A percentile compares a stretch with the other conserved stretches of the same genome.
Evolutionary conservation across 2,329 filamentous ascomycete species (phyloP).

Genomic region (Calonectria henricotiae): DNA sequence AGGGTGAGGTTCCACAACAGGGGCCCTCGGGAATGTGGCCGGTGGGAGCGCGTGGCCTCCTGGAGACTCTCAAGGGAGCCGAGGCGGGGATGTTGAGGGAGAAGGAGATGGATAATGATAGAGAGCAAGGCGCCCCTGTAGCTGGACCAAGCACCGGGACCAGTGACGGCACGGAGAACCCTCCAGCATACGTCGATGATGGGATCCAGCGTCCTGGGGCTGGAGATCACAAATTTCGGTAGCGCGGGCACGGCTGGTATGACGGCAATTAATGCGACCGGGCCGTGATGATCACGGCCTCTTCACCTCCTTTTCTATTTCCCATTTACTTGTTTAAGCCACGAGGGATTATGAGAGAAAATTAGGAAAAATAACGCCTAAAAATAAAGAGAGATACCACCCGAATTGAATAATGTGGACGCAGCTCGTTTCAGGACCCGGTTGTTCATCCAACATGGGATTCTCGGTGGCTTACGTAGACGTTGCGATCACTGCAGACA

Average conservation of each 20-base stretch:
- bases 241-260: not conserved
- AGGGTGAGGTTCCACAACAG: slow-evolving; percentile 58
- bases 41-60: slow-evolving; percentile 53
- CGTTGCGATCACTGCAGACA: not conserved
- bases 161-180: slow-evolving; percentile 38
- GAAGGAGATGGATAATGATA: slow-evolving; percentile 38
- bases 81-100: slow-evolving; percentile 53
- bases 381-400: slow-evolving; percentile 43
- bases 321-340: not conserved
- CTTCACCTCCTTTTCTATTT: not conserved
- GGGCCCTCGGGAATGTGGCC: slow-evolving; percentile 55
- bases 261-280: not conserved
- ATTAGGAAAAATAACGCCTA: not conserved
- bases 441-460: not conserved
- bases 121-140: slow-evolving; percentile 26
- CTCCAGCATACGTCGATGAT: slow-evolving; percentile 49
- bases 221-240: slow-evolving; percentile 52
- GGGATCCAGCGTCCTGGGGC: slow-evolving; percentile 47
- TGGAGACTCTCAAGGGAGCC: slow-evolving; percentile 55
- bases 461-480: slow-evolving; percentile 14
- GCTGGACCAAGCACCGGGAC: slow-evolving; percentile 36
- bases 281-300: not conserved
- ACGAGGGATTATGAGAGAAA: not conserved
- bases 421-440: slow-evolving; percentile 19
- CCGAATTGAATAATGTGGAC: slow-evolving; percentile 3